Conservation (phyloP, 2,329 filamentous ascomycete species). For the Teratosphaeria epicoccoides region DNA sequence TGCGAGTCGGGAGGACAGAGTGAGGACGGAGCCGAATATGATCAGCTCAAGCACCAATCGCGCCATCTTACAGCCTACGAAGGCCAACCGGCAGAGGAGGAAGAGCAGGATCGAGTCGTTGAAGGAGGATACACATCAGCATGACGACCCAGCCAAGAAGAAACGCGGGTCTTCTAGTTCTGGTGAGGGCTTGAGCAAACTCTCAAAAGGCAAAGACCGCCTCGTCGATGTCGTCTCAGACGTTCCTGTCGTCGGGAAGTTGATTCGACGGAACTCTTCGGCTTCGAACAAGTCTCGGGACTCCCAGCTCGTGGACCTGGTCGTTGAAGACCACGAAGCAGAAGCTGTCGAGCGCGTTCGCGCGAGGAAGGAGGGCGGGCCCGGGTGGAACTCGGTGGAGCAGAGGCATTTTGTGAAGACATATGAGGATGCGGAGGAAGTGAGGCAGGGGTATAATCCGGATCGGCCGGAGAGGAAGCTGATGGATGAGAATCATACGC, state of each 20-base stretch:
- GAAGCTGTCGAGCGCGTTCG: constrained; percentile 53
- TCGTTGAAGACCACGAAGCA: constrained; percentile 53
- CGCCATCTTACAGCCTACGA: constrained; percentile 44
- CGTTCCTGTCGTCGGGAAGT: constrained; percentile 23
- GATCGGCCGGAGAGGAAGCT: constrained; percentile 34
- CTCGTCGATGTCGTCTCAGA: constrained; percentile 1
- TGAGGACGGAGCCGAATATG: constrained; percentile 41
- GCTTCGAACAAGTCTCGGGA: constrained; percentile 41
- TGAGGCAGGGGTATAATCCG: constrained; percentile 46
- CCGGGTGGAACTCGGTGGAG: constrained; percentile 48
- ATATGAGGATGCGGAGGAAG: constrained; percentile 42
- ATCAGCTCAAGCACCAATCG: constrained; percentile 47
- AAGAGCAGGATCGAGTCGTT: constrained; percentile 39
- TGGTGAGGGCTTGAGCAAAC: constrained; percentile 15
- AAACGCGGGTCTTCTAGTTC: constrained; percentile 30
- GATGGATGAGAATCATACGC: constrained; percentile 34
- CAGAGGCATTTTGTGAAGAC: constrained; percentile 45
- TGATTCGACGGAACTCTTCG: constrained; percentile 40
- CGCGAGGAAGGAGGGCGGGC: constrained; percentile 51
- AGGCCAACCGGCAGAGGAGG: constrained; percentile 35
- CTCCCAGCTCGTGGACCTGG: constrained; percentile 56
- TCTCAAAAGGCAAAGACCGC: neutral
- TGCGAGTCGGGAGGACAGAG: constrained; percentile 58
- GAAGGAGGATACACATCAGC: constrained; percentile 32
- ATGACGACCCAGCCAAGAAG: constrained; percentile 28